phyloP scores from a whole-genome alignment of 2,329 filamentous ascomycete genomes.

The Diaporthe sp. region DNA sequence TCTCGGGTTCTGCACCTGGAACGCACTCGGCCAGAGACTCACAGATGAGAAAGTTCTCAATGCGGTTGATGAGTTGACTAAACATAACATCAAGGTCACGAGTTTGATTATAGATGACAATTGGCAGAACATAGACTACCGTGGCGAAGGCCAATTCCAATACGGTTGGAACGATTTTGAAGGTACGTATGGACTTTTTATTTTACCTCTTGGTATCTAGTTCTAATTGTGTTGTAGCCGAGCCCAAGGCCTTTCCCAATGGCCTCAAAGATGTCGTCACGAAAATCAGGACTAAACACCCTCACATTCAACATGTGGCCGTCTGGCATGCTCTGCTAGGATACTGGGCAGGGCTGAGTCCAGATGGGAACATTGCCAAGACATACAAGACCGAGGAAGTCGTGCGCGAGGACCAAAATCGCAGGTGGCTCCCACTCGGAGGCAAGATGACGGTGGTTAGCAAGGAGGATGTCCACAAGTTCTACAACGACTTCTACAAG shows the following conservation, averaged over 20 bases:
- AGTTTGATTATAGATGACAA: constrained; percentile 97
- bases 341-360: constrained; percentile 92
- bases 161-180: constrained; percentile 86
- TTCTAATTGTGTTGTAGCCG: constrained; percentile 61
- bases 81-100: constrained; percentile 80
- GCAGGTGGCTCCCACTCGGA: constrained; percentile 63
- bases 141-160: constrained; percentile 65
- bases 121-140: constrained; percentile 82
- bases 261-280: constrained; percentile 80
- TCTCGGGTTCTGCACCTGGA: constrained; percentile 97
- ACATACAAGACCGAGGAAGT: constrained; percentile 81
- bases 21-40: constrained; percentile 85
- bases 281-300: constrained; percentile 76
- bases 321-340: constrained; percentile 93
- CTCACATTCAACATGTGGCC: constrained; percentile 83
- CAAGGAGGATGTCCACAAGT: constrained; percentile 77
- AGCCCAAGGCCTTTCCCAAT: constrained; percentile 80
- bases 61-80: constrained; percentile 78
- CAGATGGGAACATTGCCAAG: constrained; percentile 78
- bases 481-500: constrained; percentile 92
- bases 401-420: constrained; percentile 61
- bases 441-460: constrained; percentile 80
- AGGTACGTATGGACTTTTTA: constrained; percentile 20
- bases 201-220: too few relatives aligned
- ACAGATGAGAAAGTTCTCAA: constrained; percentile 83